Evolutionary conservation across 208 protist genomes (phyloP), one percentile per base, ranked within the genome.

Genomic region (Acanthamoeba lenticulata): DNA sequence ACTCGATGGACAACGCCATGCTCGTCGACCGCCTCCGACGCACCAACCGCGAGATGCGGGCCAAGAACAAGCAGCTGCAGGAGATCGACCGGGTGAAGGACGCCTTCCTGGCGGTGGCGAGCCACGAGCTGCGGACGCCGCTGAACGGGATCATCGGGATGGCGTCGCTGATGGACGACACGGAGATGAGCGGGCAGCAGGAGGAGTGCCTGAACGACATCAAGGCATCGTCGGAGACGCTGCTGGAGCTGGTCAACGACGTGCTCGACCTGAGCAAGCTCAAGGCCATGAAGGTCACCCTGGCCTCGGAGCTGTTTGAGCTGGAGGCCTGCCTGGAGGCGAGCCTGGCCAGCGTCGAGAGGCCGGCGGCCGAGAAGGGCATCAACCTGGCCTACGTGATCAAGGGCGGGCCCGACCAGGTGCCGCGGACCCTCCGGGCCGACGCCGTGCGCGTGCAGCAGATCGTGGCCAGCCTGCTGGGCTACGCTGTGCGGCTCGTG

Each of bases 91-190:
- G 32, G 34, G 11, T 91, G 34, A 93, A 93, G 65, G 89, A 93
- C 42, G 2, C 45, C 57, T 93, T 93, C 36, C 89, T 93, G 42
- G 65, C 55, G 1, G 49, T 81, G 67, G 94, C 94, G 74, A 94
- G 85, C 34, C 95, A 96, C 38, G 95, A 96, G 79, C 92, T 96
- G 62, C 42, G 95, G 19, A 96, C 95, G 34, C 95, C 95, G 29
- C 57, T 96, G 13, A 95, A 94, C 67, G 95, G 95, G 29, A 69
- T 96, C n/a, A 96, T 96, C 42, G 95, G 95, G 47, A 95, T 96
- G 92, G 77, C 81, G 15, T 90, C 93, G 0, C 77, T 94, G 0
- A 40, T 96, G 15, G 34, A 74, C 1, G 93, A 95, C 45, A 95
- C 95, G n/a, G 44, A 67, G 7, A 47, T 93, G 89, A 93, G 34